Evolutionary conservation across 2,329 filamentous ascomycete genomes (phyloP).

Genomic region (Talaromyces sp.): DNA sequence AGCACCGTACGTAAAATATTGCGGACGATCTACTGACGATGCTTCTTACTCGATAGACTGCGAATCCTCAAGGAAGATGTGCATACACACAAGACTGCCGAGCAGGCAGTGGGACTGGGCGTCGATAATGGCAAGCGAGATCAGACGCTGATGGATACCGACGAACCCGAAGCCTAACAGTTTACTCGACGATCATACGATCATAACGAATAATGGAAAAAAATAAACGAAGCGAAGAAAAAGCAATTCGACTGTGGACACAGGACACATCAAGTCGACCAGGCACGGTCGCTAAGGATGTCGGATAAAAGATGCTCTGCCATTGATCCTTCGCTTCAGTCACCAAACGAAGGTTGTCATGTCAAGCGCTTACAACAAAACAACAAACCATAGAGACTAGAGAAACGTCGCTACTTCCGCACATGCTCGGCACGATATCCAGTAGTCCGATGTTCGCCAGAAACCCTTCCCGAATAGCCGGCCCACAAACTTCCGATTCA

Average conservation of each 20-base stretch:
- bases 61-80: slow-evolving; percentile 79
- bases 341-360: background rate
- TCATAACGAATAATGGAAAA: background rate
- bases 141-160: slow-evolving; percentile 41
- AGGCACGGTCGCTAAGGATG: background rate
- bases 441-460: slow-evolving; percentile 19
- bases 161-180: slow-evolving; percentile 27
- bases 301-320: background rate
- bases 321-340: background rate
- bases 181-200: background rate
- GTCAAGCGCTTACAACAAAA: background rate
- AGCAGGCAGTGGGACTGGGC: slow-evolving; percentile 70
- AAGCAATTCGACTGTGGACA: background rate
- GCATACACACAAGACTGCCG: slow-evolving; percentile 80
- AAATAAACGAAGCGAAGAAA: background rate
- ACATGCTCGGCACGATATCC: slow-evolving; percentile 2
- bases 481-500: slow-evolving; percentile 18
- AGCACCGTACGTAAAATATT: background rate
- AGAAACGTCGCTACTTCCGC: background rate
- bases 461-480: slow-evolving; percentile 16
- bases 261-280: background rate
- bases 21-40: background rate
- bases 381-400: too few relatives aligned
- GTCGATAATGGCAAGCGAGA: slow-evolving; percentile 61
- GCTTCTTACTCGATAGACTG: slow-evolving; percentile 52